Evolutionary conservation across 495 filamentous ascomycete species (phyloP), one percentile per base, ranked within the genome.

Genomic region (Penicillium pulvis): DNA sequence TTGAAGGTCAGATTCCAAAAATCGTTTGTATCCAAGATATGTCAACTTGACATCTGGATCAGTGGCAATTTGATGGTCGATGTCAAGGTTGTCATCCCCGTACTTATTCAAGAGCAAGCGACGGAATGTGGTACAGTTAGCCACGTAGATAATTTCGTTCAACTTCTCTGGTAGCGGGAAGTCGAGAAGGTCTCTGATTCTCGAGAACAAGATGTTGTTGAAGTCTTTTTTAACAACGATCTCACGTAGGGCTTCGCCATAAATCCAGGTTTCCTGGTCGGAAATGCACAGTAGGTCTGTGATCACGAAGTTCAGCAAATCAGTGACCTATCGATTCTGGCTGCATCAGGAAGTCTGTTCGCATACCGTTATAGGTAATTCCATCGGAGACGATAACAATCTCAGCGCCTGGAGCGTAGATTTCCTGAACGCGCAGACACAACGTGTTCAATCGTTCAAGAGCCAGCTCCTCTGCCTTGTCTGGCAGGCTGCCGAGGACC

Each of bases 361-460:
- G 60, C 52, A 42, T 68, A 81, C 79, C 81, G 54, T 80, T 83
- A 43, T 82, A 82, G 23, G 74, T 73, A 45, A 82, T 71, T n/a
- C 81, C 81, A 61, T 84, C 81, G 0, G 79, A 80, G 17, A 81
- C 72, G 30, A 84, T 79, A 11, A 72, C 74, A 39, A 82, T 56
- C 53, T 74, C 64, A 7, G 81, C 79, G 14, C 81, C 79, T 0
- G 80, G 76, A 28, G 53, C 30, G 46, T 83, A 79, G 1, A 81
- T 64, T n/a, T 78, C 73, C 26, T 60, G 62, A 46, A 82, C 76
- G 12, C 70, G 67, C 9, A 59, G 59, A 53, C 77, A 80, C 16
- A 83, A 52, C 23, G 66, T 63, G 42, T 79, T 69, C 36, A 83
- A 65, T 16, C 75, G 71, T n/a, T 68, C 72, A 8, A 83, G 69